Evolutionary conservation across 2,329 filamentous ascomycete genomes (phyloP).

Genomic region (Cadophora gregata): DNA sequence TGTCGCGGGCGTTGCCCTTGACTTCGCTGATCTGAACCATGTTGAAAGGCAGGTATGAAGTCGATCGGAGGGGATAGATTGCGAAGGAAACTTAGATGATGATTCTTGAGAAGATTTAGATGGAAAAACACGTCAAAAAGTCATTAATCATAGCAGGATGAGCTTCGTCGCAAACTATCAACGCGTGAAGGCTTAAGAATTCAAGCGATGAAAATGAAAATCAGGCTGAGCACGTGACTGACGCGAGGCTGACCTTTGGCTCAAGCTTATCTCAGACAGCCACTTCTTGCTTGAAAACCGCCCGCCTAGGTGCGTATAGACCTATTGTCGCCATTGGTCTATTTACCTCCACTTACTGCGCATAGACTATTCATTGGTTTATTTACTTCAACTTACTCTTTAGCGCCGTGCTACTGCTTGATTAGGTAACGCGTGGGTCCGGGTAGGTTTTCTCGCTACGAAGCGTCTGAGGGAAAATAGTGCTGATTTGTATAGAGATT

Average conservation of each 20-base stretch:
- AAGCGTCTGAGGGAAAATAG: too few relatives aligned
- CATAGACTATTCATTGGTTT: too few relatives aligned
- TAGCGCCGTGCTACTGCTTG: too few relatives aligned
- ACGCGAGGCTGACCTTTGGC: conserved; percentile 3
- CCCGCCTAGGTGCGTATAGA: too few relatives aligned
- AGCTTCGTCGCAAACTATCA: conserved; percentile 19
- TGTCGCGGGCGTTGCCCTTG: conserved; percentile 92
- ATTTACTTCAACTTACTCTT: too few relatives aligned
- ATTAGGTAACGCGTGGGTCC: too few relatives aligned
- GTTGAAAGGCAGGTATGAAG: conserved; percentile 39
- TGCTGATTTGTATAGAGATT: too few relatives aligned
- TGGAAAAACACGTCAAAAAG: conserved; percentile 19
- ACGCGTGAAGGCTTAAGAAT: conserved; percentile 16
- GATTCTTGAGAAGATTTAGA: conserved; percentile 9
- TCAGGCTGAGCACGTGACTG: not conserved
- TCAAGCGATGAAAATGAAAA: conserved; percentile 14
- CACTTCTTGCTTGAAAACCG: too few relatives aligned
- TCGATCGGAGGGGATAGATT: not conserved
- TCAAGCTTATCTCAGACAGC: too few relatives aligned
- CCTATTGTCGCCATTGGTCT: too few relatives aligned
- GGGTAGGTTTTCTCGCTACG: too few relatives aligned
- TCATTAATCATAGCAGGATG: conserved; percentile 20
- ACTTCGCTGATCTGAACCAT: conserved; percentile 95
- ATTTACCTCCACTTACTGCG: too few relatives aligned
- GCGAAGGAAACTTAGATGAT: not conserved